These are phyloP conservation scores for Kwoniella newhampshirensis DNA, from an alignment of 768 basidiomycete genomes.

Conservation along the genomic window DNA sequence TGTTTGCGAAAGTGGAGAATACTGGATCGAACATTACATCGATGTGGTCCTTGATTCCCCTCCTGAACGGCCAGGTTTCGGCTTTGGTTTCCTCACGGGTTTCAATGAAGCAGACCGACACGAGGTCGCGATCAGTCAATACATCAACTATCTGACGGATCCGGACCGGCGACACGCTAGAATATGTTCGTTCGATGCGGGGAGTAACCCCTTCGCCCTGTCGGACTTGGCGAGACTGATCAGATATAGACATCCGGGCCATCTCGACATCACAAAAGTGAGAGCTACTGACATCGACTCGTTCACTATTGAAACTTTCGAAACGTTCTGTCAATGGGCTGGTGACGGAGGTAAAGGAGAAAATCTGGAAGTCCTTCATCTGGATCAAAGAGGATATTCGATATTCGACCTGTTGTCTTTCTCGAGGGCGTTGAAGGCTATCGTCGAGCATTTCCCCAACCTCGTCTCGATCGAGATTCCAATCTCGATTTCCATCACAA, in stretches of 20 bases:
- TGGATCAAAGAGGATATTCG: background rate
- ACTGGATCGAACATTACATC: background rate
- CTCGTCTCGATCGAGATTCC: background rate
- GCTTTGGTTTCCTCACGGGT: background rate
- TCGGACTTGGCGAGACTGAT: background rate
- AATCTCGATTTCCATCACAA: background rate
- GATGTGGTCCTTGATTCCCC: background rate
- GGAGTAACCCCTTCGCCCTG: background rate
- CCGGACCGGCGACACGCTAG: background rate
- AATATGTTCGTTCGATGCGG: background rate
- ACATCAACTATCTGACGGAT: background rate
- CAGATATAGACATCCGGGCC: background rate
- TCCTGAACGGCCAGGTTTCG: background rate
- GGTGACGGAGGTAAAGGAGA: background rate
- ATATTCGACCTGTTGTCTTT: background rate
- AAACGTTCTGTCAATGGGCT: constrained; percentile 4
- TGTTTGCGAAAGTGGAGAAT: background rate
- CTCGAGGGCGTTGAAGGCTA: background rate
- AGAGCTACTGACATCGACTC: background rate
- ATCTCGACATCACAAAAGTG: background rate
- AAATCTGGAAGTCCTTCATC: constrained; percentile 4
- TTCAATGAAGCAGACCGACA: background rate
- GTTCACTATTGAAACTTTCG: constrained; percentile 1
- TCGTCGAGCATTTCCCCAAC: constrained; percentile 2
- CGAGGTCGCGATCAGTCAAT: background rate